Evolutionary conservation across 176 grass and related monocot genomes (phyloP).

Genomic region (Pontederia crassipes): DNA sequence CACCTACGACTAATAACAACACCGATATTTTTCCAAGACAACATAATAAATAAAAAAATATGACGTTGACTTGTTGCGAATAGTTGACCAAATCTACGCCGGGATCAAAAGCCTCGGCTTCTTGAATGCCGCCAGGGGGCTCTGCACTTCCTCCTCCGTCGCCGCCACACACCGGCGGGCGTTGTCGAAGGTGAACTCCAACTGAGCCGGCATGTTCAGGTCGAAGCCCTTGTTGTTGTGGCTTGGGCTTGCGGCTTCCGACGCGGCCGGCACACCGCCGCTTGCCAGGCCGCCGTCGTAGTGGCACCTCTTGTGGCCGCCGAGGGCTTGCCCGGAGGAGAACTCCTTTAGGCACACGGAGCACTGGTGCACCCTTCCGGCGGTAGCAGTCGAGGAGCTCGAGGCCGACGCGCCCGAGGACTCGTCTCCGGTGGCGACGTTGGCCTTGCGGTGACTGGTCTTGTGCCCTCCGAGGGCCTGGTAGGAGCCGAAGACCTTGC

Average conservation of each 20-base stretch:
- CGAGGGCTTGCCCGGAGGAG: conserved; percentile 77
- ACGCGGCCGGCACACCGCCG: conserved; percentile 17
- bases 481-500: conserved; percentile 78
- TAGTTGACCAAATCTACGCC: conserved; percentile 3
- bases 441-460: conserved; percentile 68
- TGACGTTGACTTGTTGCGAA: background rate
- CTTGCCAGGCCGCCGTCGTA: conserved; percentile 53
- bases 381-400: background rate
- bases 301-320: conserved; percentile 95
- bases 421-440: conserved; percentile 18
- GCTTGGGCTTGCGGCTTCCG: conserved; percentile 54
- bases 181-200: conserved; percentile 37
- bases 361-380: conserved; percentile 57
- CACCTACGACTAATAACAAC: background rate
- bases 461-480: conserved; percentile 97
- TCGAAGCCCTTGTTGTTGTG: conserved; percentile 63
- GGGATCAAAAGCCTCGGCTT: conserved; percentile 77
- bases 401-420: conserved; percentile 32
- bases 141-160: conserved; percentile 83
- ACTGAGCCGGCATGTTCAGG: conserved; percentile 72
- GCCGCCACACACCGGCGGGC: conserved; percentile 31
- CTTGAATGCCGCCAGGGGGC: conserved; percentile 84
- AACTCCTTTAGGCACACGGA: conserved; percentile 85
- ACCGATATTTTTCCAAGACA: no score
- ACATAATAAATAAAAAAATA: no score